These are phyloP conservation scores for Tylopilus subfusipes DNA, from an alignment of 768 basidiomycete genomes.

Conservation along the genomic window DNA sequence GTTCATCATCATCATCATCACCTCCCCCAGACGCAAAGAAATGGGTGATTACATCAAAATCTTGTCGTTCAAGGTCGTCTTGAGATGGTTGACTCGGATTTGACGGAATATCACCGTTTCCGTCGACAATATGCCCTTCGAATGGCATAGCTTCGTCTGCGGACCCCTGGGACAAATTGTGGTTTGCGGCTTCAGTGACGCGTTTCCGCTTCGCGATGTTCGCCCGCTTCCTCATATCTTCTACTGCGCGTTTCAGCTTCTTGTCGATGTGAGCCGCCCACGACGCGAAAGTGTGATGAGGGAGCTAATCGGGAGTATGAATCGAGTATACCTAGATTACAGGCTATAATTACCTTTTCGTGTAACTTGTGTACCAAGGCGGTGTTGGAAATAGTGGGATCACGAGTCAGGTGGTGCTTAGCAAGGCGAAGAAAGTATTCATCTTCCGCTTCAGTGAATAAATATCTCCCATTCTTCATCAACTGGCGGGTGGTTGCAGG, in stretches of 20 bases:
- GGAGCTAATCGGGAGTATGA: conserved; percentile 44
- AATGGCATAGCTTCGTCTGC: background rate
- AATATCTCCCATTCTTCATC: conserved; percentile 32
- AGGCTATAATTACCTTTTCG: conserved; percentile 40
- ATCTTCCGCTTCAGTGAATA: conserved; percentile 50
- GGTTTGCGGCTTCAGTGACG: background rate
- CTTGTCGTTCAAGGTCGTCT: conserved; percentile 30
- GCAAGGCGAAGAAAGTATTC: conserved; percentile 46
- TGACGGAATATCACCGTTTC: background rate
- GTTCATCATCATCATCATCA: conserved; percentile 42
- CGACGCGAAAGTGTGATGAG: conserved; percentile 50
- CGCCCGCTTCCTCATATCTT: conserved; percentile 46
- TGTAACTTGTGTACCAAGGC: conserved; percentile 39
- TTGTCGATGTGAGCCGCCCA: conserved; percentile 44
- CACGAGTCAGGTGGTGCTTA: conserved; percentile 43
- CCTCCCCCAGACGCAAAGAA: conserved; percentile 56
- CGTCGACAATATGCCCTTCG: background rate
- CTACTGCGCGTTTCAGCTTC: conserved; percentile 38
- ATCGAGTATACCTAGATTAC: background rate
- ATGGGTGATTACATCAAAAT: conserved; percentile 48
- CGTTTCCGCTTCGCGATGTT: conserved; percentile 50
- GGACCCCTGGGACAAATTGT: background rate
- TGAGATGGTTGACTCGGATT: background rate
- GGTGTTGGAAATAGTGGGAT: conserved; percentile 41
- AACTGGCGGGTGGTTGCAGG: conserved; percentile 30